A percentile compares a stretch with the other conserved stretches of the same genome.
Evolutionary conservation across 2,329 filamentous ascomycete genomes (phyloP).

Genomic region (Aspergillus costaricaensis): DNA sequence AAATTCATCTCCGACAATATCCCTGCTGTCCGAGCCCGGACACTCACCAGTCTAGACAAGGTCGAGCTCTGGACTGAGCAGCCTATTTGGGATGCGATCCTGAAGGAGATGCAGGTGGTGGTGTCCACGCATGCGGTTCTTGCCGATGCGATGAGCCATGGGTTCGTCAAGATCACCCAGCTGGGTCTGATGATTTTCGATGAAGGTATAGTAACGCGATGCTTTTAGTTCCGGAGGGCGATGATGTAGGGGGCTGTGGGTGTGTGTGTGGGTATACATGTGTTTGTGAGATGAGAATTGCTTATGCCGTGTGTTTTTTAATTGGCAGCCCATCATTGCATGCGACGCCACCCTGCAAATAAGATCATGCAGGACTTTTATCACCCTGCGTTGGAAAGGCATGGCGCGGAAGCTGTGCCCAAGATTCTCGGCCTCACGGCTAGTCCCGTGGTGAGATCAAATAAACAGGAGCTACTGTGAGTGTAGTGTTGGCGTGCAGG

Average conservation of each 20-base stretch:
- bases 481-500: slow-evolving; percentile 6
- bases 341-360: slow-evolving; percentile 63
- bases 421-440: slow-evolving; percentile 77
- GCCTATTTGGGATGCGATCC: slow-evolving; percentile 65
- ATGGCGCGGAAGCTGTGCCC: slow-evolving; percentile 51
- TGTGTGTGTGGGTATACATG: background rate
- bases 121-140: slow-evolving; percentile 77
- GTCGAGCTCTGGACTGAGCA: slow-evolving; percentile 73
- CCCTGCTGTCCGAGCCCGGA: slow-evolving; percentile 56
- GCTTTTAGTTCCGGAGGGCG: too few relatives aligned
- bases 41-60: slow-evolving; percentile 68
- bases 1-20: slow-evolving; percentile 63
- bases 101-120: slow-evolving; percentile 68
- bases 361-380: slow-evolving; percentile 76
- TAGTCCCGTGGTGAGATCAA: slow-evolving; percentile 69
- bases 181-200: slow-evolving; percentile 77
- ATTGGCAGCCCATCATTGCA: slow-evolving; percentile 69
- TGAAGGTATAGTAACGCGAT: slow-evolving; percentile 60
- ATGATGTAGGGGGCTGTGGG: too few relatives aligned
- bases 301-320: background rate
- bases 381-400: slow-evolving; percentile 44
- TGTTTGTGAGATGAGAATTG: too few relatives aligned
- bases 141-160: slow-evolving; percentile 71
- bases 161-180: slow-evolving; percentile 65
- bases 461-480: slow-evolving; percentile 56